A percentile compares a stretch with the other conserved stretches of the same genome.
phyloP scores from a whole-genome alignment of 768 basidiomycete species.

The Lentinula guzmanii region DNA sequence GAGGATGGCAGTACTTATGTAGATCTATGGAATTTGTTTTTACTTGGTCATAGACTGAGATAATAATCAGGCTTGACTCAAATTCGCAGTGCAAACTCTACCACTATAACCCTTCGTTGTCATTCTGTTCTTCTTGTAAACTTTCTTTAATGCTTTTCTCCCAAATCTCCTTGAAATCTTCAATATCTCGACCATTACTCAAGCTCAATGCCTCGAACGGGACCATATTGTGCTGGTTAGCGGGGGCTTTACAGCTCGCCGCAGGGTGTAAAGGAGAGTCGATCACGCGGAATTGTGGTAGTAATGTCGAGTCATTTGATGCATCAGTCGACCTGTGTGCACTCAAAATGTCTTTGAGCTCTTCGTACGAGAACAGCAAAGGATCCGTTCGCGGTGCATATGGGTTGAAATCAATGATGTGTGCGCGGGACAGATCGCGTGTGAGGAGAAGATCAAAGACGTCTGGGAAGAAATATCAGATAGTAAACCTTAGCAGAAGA shows the following conservation, averaged over 20 bases:
- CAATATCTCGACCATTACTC: conserved; percentile 65
- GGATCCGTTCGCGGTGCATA: conserved; percentile 84
- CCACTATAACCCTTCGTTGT: too few relatives aligned
- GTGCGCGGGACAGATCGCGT: conserved; percentile 66
- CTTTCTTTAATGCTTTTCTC: conserved; percentile 41
- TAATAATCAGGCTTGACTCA: too few relatives aligned
- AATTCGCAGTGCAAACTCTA: too few relatives aligned
- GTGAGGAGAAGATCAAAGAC: conserved; percentile 84
- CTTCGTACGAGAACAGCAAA: conserved; percentile 78
- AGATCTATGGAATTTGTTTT: too few relatives aligned
- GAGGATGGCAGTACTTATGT: too few relatives aligned
- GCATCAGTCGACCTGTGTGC: conserved; percentile 4
- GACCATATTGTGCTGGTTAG: conserved; percentile 83
- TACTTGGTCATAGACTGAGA: too few relatives aligned
- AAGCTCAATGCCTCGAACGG: conserved; percentile 84
- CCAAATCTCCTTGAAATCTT: conserved; percentile 69
- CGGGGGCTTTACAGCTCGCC: conserved; percentile 61
- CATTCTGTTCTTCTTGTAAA: not conserved
- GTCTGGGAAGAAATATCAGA: conserved; percentile 40
- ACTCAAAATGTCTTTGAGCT: conserved; percentile 43
- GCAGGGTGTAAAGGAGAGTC: conserved; percentile 71
- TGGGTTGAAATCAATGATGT: conserved; percentile 90
- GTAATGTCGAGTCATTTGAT: not conserved
- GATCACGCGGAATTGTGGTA: conserved; percentile 57
- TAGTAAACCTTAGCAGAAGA: not conserved